Evolutionary conservation across 2,329 filamentous ascomycete genomes (phyloP).

Genomic region (Colletotrichum tabaci): DNA sequence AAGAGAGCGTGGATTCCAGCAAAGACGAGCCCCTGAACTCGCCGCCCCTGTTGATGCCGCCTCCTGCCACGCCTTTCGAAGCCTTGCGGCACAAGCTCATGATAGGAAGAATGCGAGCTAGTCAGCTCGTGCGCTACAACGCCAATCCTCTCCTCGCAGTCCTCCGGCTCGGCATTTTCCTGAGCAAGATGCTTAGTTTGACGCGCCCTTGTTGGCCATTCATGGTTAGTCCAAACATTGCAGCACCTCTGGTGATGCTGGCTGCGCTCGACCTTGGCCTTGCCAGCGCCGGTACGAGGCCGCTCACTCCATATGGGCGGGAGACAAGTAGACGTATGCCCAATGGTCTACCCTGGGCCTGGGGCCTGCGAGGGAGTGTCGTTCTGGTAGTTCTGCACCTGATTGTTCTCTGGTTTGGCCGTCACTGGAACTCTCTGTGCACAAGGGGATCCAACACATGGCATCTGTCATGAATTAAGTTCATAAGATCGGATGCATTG

Average conservation of each 20-base stretch:
- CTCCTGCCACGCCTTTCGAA: slow-evolving; percentile 57
- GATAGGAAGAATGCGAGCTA: slow-evolving; percentile 56
- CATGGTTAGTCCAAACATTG: slow-evolving; percentile 74
- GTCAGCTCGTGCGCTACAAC: slow-evolving; percentile 47
- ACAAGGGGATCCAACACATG: slow-evolving; percentile 36
- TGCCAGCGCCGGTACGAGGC: slow-evolving; percentile 43
- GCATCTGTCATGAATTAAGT: slow-evolving; percentile 9
- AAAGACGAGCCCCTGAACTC: slow-evolving; percentile 44
- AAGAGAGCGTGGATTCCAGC: slow-evolving; percentile 37
- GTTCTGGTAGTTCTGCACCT: slow-evolving; percentile 54
- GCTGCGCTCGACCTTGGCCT: slow-evolving; percentile 77
- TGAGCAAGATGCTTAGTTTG: slow-evolving; percentile 77
- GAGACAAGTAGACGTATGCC: slow-evolving; percentile 12
- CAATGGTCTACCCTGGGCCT: slow-evolving; percentile 43
- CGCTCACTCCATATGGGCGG: slow-evolving; percentile 4
- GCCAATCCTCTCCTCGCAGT: slow-evolving; percentile 52
- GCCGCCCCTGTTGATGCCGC: slow-evolving; percentile 66
- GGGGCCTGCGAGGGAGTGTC: slow-evolving; percentile 51
- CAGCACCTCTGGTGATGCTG: slow-evolving; percentile 77
- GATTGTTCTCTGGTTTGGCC: slow-evolving; percentile 52
- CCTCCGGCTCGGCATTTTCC: slow-evolving; percentile 74
- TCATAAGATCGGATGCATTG: not conserved
- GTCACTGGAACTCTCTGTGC: slow-evolving; percentile 53
- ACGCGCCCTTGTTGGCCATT: slow-evolving; percentile 80
- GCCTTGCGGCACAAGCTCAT: slow-evolving; percentile 52